phyloP scores from a whole-genome alignment of 345 rosid species.

The Barbarea vulgaris region DNA sequence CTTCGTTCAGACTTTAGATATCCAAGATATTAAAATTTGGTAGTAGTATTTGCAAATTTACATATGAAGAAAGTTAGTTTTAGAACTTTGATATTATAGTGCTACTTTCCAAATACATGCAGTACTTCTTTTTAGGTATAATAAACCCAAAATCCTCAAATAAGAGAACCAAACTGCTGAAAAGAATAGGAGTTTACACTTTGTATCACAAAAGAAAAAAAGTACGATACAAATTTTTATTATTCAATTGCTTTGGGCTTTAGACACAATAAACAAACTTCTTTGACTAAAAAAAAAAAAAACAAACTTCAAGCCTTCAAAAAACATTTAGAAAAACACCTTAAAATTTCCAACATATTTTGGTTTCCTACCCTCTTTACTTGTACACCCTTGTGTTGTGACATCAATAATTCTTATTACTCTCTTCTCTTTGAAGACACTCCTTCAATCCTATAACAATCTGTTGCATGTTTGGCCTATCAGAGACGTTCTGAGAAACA shows the following conservation, averaged over 20 bases:
- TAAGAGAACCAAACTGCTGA: not conserved
- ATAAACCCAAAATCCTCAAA: not conserved
- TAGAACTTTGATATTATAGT: not conserved
- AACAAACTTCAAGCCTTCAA: not conserved
- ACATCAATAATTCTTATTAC: slow-evolving; percentile 13
- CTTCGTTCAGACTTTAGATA: not conserved
- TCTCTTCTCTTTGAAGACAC: slow-evolving; percentile 30
- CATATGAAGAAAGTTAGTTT: not conserved
- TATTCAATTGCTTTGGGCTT: slow-evolving; percentile 9
- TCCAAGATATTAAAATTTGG: not conserved
- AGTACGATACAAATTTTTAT: not conserved
- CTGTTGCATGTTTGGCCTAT: slow-evolving; percentile 36
- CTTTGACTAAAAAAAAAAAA: too few species aligned
- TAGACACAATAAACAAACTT: not conserved
- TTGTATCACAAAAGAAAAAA: not conserved
- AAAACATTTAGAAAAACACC: not conserved
- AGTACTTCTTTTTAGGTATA: not conserved
- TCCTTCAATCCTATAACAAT: slow-evolving; percentile 26
- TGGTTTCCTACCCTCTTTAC: not conserved
- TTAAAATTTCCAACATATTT: not conserved
- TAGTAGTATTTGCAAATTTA: not conserved
- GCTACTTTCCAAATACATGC: not conserved
- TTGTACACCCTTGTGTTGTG: not conserved
- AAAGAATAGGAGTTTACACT: not conserved
- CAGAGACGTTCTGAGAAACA: slow-evolving; percentile 8